These are phyloP conservation scores for Cystobasidium onofrii DNA, from an alignment of 768 basidiomycete genomes.

Conservation along the genomic window DNA sequence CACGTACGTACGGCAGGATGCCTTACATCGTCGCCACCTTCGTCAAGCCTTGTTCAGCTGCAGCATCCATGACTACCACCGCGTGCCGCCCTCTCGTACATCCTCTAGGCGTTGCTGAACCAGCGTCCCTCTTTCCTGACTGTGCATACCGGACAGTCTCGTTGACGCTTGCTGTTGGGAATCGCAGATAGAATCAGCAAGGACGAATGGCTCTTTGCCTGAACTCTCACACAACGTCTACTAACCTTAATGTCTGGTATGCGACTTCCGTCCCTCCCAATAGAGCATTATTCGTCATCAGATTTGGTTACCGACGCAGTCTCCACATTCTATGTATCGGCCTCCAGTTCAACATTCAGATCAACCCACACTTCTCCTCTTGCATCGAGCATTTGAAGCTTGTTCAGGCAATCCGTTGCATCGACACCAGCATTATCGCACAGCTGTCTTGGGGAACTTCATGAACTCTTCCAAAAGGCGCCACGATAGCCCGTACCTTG, in stretches of 20 bases:
- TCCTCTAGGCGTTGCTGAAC: conserved; percentile 7
- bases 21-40: no score
- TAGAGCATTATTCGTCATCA: conserved; percentile 91
- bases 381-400: conserved; percentile 91
- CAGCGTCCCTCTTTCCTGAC: conserved; percentile 16
- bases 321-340: conserved; percentile 94
- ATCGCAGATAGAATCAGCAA: no score
- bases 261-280: conserved; percentile 93
- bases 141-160: conserved; percentile 62
- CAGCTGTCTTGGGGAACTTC: conserved; percentile 95
- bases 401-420: conserved; percentile 93
- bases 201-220: no score
- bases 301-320: conserved; percentile 94
- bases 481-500: conserved; percentile 84
- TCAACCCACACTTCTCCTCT: conserved; percentile 77
- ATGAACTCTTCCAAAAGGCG: conserved; percentile 88
- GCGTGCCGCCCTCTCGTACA: conserved; percentile 11
- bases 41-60: no score
- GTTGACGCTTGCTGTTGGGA: no score
- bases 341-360: conserved; percentile 56
- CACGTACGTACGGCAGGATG: no score
- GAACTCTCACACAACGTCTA: no score
- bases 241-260: conserved; percentile 68
- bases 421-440: conserved; percentile 97
- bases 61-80: no score